A percentile compares a stretch with the other conserved stretches of the same genome.
Conservation (phyloP, 164 flowering plant species). For the Paratinospora sagittata region DNA sequence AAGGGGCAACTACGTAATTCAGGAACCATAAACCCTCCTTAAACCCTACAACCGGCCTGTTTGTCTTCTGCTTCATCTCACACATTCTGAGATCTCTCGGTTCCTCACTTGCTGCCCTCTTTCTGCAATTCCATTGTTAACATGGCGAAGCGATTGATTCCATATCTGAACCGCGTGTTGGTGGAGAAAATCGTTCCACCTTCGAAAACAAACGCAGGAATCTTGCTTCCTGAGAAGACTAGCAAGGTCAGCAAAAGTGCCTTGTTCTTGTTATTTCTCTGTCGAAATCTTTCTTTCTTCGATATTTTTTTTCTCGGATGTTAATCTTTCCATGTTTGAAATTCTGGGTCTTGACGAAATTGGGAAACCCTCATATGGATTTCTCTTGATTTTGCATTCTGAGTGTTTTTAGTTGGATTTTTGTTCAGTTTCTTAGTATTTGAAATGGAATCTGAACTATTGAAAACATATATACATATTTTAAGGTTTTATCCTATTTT, state of each 20-base stretch:
- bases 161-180: constrained; percentile 50
- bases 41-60: not conserved
- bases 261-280: not conserved
- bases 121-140: too few relatives aligned
- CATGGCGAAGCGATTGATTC: constrained; percentile 66
- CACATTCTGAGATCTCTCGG: not conserved
- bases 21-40: not conserved
- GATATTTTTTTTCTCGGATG: not conserved
- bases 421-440: too few relatives aligned
- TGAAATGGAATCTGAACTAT: too few relatives aligned
- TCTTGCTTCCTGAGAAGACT: constrained; percentile 72
- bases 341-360: too few relatives aligned
- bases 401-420: too few relatives aligned
- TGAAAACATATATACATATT: too few relatives aligned
- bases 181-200: constrained; percentile 73
- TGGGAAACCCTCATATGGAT: too few relatives aligned
- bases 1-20: not conserved
- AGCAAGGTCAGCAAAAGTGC: constrained; percentile 35
- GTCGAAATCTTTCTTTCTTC: not conserved
- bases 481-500: too few relatives aligned
- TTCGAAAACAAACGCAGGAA: constrained; percentile 63
- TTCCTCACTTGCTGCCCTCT: not conserved
- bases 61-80: not conserved
- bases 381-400: too few relatives aligned
- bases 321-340: not conserved